Evolutionary conservation across 805 yeast species (phyloP).

Genomic region (Teunomyces panamensis): DNA sequence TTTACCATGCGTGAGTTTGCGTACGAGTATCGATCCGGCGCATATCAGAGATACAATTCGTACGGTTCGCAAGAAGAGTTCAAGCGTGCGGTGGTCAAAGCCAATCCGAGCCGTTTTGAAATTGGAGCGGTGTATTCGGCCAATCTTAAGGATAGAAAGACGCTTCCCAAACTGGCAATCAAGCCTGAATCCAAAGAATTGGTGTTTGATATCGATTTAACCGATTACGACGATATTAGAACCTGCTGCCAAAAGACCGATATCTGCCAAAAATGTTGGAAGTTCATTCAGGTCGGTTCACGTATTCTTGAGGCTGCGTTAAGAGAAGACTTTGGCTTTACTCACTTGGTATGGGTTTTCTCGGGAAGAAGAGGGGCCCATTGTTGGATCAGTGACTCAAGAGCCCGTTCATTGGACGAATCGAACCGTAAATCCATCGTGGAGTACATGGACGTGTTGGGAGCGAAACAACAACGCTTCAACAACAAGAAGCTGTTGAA

Average conservation of each 20-base stretch:
- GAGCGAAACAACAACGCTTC: slow-evolving; percentile 32
- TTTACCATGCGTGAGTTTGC: slow-evolving; percentile 93
- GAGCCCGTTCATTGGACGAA: slow-evolving; percentile 77
- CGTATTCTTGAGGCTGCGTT: slow-evolving; percentile 69
- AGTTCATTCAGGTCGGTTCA: slow-evolving; percentile 81
- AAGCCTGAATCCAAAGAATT: slow-evolving; percentile 82
- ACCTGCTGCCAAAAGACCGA: slow-evolving; percentile 88
- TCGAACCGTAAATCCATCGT: slow-evolving; percentile 71
- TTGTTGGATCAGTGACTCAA: slow-evolving; percentile 91
- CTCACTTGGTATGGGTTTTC: slow-evolving; percentile 88
- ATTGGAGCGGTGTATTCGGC: slow-evolving; percentile 88
- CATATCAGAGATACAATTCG: slow-evolving; percentile 86
- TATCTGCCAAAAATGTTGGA: slow-evolving; percentile 92
- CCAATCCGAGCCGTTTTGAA: slow-evolving; percentile 89
- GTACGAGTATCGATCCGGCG: slow-evolving; percentile 82
- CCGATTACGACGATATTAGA: slow-evolving; percentile 91
- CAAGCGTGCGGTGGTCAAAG: slow-evolving; percentile 66
- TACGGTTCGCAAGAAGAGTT: slow-evolving; percentile 66
- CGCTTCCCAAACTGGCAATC: slow-evolving; percentile 71
- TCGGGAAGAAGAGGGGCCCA: slow-evolving; percentile 99
- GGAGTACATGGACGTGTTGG: slow-evolving; percentile 77
- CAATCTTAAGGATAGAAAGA: slow-evolving; percentile 83
- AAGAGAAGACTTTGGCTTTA: slow-evolving; percentile 84
- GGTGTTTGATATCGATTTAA: slow-evolving; percentile 95
- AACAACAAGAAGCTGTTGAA: slow-evolving; percentile 41